Evolutionary conservation across 2,329 filamentous ascomycete genomes (phyloP).

Genomic region (Cytospora schulzeri): DNA sequence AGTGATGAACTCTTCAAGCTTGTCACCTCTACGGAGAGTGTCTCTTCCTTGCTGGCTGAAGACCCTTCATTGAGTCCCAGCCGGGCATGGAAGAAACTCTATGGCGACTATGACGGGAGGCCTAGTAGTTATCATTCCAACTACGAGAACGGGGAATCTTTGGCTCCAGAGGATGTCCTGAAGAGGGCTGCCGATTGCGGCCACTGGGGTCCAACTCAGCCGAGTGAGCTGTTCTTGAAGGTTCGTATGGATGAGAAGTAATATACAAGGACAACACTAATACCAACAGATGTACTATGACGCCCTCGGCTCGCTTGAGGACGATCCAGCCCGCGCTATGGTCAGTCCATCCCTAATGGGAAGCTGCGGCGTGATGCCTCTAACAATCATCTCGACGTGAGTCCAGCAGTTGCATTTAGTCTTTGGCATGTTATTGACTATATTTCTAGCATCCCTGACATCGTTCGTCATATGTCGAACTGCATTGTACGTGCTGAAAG

Average conservation of each 20-base stretch:
- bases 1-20: conserved; percentile 51
- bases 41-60: conserved; percentile 59
- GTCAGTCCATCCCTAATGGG: conserved; percentile 56
- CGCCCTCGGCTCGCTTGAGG: conserved; percentile 57
- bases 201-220: conserved; percentile 64
- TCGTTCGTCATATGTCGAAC: conserved; percentile 75
- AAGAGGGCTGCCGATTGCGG: conserved; percentile 62
- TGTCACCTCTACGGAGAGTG: conserved; percentile 55
- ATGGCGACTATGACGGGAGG: conserved; percentile 38
- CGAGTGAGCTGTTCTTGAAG: conserved; percentile 68
- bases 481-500: conserved; percentile 71
- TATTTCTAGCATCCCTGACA: conserved; percentile 59
- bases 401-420: conserved; percentile 15
- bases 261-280: conserved; percentile 5
- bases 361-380: conserved; percentile 61
- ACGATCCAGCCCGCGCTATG: conserved; percentile 53
- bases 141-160: conserved; percentile 31
- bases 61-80: conserved; percentile 55
- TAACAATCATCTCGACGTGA: conserved; percentile 68
- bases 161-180: conserved; percentile 45
- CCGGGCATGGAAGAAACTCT: conserved; percentile 59
- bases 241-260: conserved; percentile 38
- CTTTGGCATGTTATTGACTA: neutral
- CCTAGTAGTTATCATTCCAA: conserved; percentile 21
- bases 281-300: conserved; percentile 63